Base-by-base conservation (phyloP, 2,329 filamentous ascomycete species). In the Cylindrodendrum hubeiense region DNA sequence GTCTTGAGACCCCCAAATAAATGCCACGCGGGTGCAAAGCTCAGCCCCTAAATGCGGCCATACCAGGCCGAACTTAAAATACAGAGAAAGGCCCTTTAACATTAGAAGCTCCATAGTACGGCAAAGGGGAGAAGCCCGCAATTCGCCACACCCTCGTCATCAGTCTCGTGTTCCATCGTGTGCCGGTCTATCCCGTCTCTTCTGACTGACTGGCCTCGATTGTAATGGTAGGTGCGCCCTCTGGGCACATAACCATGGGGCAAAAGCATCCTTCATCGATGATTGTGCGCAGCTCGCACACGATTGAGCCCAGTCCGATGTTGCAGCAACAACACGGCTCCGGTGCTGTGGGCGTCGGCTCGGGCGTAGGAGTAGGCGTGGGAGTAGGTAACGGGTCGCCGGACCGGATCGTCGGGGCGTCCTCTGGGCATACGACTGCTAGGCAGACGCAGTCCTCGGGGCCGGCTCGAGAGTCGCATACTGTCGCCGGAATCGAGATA, bases 281-380 rank as follows among this genome's bases (percentile, higher is more conserved):
- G 19, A 37, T n/a, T 17, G 37, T 39, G 15, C 37, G 37, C 37
- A 39, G 37, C 15, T 39, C 37, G 41, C 73, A 75, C 10, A 75
- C 61, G 21, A 73, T 66, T 24, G 69, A 56, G 9, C 57, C 44
- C 17, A 63, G 61, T 6, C 50, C 56, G 8, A 60, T 8, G 51
- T 72, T 60, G 52, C 73, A 75, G 63, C 71, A 75, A 53, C 73
- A 75, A 60, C 73, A 75, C 3, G 37, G 37, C 37, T 39, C 37
- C 15, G 37, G 37, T 15, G 37, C 5, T n/a, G 37, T n/a, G 15
- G 37, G 37, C 7, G 37, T 39, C 15, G 37, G 37, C 15, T 17
- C 17, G 7, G 7, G 15, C 17, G 37, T 39, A 39, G 15, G n/a
- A 15, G 4, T 17, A 12, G 46, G 10, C 26, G 46, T 50, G 9